These are phyloP conservation scores for Carex cristatella DNA, from an alignment of 176 grass and related monocot genomes.

Conservation along the genomic window DNA sequence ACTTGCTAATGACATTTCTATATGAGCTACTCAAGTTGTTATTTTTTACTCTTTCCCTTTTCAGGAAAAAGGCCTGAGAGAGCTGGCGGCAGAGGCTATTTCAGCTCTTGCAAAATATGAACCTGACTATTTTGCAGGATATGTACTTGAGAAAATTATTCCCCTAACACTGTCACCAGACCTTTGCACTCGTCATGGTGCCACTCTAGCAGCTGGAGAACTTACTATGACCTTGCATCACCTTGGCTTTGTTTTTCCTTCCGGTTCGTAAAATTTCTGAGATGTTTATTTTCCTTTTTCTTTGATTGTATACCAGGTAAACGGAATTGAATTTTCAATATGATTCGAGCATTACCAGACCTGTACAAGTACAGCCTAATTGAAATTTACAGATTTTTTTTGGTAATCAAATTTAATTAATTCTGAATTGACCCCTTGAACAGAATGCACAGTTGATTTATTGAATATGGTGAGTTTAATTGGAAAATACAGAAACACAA, in stretches of 20 bases:
- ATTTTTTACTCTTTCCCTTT: conserved; percentile 35
- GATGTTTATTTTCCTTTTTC: not conserved
- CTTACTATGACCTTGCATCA: conserved; percentile 61
- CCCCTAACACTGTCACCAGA: conserved; percentile 80
- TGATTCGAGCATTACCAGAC: not conserved
- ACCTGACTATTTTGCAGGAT: conserved; percentile 53
- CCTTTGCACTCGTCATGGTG: conserved; percentile 92
- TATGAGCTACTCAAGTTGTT: not conserved
- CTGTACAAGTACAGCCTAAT: not conserved
- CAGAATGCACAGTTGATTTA: not conserved
- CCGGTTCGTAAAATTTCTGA: conserved; percentile 37
- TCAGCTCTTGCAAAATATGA: conserved; percentile 85
- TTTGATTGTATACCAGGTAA: not conserved
- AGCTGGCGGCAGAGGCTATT: conserved; percentile 73
- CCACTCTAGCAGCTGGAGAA: conserved; percentile 81
- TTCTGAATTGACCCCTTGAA: not conserved
- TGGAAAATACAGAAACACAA: not conserved
- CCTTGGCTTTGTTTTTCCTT: conserved; percentile 56
- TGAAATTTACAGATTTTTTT: not conserved
- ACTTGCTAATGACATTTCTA: not conserved
- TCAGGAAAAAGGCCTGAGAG: conserved; percentile 78
- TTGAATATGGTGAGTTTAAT: not conserved
- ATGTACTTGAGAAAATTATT: conserved; percentile 74
- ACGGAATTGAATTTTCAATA: not conserved
- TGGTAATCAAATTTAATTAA: not conserved